Conservation (phyloP, 78 protist genomes). For the Dictyostelium intermedium region DNA sequence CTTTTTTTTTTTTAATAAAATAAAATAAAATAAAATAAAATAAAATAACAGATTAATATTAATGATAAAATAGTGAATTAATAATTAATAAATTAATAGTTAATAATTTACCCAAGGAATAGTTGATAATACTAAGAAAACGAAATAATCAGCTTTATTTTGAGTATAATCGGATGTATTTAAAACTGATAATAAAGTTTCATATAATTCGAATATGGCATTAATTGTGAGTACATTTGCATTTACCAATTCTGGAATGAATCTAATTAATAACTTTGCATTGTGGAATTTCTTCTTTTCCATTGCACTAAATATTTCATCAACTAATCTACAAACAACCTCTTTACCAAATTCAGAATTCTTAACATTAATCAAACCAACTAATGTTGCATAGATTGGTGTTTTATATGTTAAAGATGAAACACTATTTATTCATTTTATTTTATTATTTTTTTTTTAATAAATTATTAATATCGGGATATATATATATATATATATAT, state of each 20-base stretch:
- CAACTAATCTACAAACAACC: conserved; percentile 48
- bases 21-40: neutral
- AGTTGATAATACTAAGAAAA: conserved; percentile 52
- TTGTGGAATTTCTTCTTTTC: conserved; percentile 23
- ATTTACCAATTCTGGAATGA: conserved; percentile 19
- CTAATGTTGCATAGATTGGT: conserved; percentile 71
- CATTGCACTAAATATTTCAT: conserved; percentile 42
- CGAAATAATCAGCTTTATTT: conserved; percentile 51
- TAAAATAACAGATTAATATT: neutral
- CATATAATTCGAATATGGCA: conserved; percentile 52
- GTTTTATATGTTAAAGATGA: conserved; percentile 62
- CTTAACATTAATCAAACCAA: conserved; percentile 56
- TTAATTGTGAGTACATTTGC: conserved; percentile 23
- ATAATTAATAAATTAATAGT: neutral
- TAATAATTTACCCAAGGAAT: conserved; percentile 63
- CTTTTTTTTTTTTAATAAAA: neutral
- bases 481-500: too few species aligned
- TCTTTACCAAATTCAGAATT: conserved; percentile 73
- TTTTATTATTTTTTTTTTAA: neutral
- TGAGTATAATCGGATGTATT: conserved; percentile 18
- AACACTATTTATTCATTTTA: neutral
- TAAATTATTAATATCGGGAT: neutral
- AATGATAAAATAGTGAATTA: neutral
- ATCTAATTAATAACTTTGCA: conserved; percentile 36
- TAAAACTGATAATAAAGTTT: conserved; percentile 28